Evolutionary conservation across 2,329 filamentous ascomycete genomes (phyloP).

Genomic region (Mycosphaerella arachidis): DNA sequence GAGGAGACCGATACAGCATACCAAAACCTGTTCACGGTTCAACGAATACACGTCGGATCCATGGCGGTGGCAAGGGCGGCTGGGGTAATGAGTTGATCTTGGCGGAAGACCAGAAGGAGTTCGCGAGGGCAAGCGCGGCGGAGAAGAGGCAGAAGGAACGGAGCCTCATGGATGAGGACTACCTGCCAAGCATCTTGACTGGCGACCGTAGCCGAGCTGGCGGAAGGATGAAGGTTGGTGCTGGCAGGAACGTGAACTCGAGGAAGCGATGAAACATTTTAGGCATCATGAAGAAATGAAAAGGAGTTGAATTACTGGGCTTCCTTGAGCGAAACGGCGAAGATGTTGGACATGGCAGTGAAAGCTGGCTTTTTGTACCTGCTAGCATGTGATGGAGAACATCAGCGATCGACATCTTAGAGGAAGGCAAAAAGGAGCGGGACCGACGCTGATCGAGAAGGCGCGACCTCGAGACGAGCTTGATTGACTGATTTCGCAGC

Average conservation of each 20-base stretch:
- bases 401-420: too few relatives aligned
- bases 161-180: constrained; percentile 94
- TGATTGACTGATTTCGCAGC: too few relatives aligned
- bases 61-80: constrained; percentile 71
- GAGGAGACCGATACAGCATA: constrained; percentile 87
- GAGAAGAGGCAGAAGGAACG: constrained; percentile 63
- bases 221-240: constrained; percentile 73
- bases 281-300: neutral
- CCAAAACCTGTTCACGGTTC: constrained; percentile 83
- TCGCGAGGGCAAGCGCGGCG: constrained; percentile 58
- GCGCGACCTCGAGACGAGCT: too few relatives aligned
- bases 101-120: constrained; percentile 96
- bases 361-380: neutral
- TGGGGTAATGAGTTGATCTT: constrained; percentile 84
- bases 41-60: constrained; percentile 65
- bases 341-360: neutral
- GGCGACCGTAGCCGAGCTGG: constrained; percentile 65
- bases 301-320: neutral
- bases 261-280: constrained; percentile 51
- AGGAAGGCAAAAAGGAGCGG: too few relatives aligned
- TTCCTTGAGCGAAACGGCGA: neutral
- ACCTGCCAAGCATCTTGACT: constrained; percentile 76
- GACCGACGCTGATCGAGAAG: too few relatives aligned
- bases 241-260: constrained; percentile 81
- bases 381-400: too few relatives aligned